These are phyloP conservation scores for Ogataea angusta DNA, from an alignment of 805 yeast genomes.

Conservation along the genomic window DNA sequence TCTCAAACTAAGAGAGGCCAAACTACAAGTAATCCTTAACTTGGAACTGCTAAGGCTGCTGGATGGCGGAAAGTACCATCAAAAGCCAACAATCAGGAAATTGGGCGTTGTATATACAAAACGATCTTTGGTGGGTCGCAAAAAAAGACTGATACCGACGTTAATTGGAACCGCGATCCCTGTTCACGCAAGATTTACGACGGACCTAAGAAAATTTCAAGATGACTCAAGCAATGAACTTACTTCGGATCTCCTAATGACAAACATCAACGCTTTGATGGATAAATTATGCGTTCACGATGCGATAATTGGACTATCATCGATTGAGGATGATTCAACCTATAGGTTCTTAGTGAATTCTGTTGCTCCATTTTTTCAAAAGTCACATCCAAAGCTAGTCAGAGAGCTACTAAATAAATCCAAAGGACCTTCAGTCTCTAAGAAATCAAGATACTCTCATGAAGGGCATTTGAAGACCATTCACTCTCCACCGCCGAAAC, in stretches of 20 bases:
- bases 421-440: conserved; percentile 28
- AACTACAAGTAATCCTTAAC: conserved; percentile 28
- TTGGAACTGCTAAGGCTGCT: conserved; percentile 27
- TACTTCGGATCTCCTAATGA: not conserved
- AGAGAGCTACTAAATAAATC: conserved; percentile 28
- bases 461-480: not conserved
- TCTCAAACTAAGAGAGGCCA: conserved; percentile 28
- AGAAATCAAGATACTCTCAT: conserved; percentile 7
- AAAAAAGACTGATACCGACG: conserved; percentile 33
- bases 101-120: not conserved
- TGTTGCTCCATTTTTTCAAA: conserved; percentile 31
- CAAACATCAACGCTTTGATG: conserved; percentile 21
- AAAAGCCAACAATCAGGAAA: not conserved
- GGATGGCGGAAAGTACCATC: not conserved
- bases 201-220: conserved; percentile 22
- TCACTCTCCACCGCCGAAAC: no score
- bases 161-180: conserved; percentile 31
- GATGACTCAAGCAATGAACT: not conserved
- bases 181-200: conserved; percentile 22
- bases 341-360: conserved; percentile 26
- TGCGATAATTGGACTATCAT: conserved; percentile 28
- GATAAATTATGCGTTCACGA: conserved; percentile 34
- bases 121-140: conserved; percentile 27
- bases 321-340: conserved; percentile 27
- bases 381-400: conserved; percentile 23